Evolutionary conservation across 495 filamentous ascomycete species (phyloP).

Genomic region (Neurospora pannonica): DNA sequence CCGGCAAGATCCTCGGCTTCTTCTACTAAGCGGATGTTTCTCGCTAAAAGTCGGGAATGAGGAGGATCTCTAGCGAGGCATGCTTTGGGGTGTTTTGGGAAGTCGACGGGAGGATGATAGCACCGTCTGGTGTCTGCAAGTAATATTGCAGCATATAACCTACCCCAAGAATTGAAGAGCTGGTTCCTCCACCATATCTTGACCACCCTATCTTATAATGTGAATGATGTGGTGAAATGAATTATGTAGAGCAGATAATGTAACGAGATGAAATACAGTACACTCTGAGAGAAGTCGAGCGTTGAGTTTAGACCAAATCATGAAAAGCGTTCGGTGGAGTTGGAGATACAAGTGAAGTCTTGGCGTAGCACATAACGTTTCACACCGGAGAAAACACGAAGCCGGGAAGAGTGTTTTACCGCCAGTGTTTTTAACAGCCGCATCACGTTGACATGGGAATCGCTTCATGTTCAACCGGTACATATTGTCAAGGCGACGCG

Average conservation of each 20-base stretch:
- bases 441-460: background rate
- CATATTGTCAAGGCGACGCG: background rate
- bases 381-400: background rate
- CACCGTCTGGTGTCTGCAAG: background rate
- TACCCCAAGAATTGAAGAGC: background rate
- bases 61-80: constrained; percentile 13
- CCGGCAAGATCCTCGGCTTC: constrained; percentile 94
- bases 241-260: background rate
- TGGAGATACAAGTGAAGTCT: background rate
- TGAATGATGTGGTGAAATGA: background rate
- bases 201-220: background rate
- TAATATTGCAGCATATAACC: background rate
- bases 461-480: background rate
- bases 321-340: background rate
- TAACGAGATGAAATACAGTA: background rate
- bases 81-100: constrained; percentile 4
- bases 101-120: constrained; percentile 8
- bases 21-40: constrained; percentile 61
- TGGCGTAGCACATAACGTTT: background rate
- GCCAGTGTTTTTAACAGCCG: background rate
- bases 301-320: background rate
- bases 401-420: background rate
- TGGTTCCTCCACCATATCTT: background rate
- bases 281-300: background rate
- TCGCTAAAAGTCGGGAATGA: background rate